These are phyloP conservation scores for Amaranthus palmeri DNA, from an alignment of 148 eudicot genomes.

Conservation along the genomic window DNA sequence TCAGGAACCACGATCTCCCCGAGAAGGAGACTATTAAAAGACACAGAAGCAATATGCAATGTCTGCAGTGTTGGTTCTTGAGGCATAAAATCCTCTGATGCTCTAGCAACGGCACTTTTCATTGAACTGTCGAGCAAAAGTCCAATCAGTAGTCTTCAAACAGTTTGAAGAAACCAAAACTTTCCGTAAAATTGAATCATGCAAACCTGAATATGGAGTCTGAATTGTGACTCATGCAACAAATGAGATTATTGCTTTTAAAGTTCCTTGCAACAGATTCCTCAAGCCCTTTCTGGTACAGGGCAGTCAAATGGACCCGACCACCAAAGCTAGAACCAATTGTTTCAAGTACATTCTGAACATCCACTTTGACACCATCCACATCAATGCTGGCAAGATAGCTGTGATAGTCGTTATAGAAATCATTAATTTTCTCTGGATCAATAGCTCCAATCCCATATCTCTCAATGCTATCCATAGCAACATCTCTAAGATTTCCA, in stretches of 20 bases:
- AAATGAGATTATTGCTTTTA: constrained; percentile 45
- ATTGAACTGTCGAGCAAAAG: constrained; percentile 33
- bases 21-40: constrained; percentile 54
- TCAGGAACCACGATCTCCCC: constrained; percentile 71
- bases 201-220: constrained; percentile 55
- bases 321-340: constrained; percentile 53
- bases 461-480: constrained; percentile 62
- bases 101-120: constrained; percentile 51
- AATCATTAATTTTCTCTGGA: constrained; percentile 41
- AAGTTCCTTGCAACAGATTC: constrained; percentile 46
- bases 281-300: constrained; percentile 46
- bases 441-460: constrained; percentile 49
- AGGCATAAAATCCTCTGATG: constrained; percentile 67
- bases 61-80: constrained; percentile 47
- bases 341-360: constrained; percentile 57
- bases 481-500: constrained; percentile 54
- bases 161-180: not conserved
- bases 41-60: constrained; percentile 49
- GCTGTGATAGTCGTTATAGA: constrained; percentile 50
- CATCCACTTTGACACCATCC: constrained; percentile 67
- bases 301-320: constrained; percentile 42
- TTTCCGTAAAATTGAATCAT: not conserved
- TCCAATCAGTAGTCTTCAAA: constrained; percentile 13
- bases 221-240: constrained; percentile 58
- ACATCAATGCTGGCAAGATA: constrained; percentile 53